These are phyloP conservation scores for Lipomyces yarrowii DNA, from an alignment of 1,139 yeast genomes.

Conservation along the genomic window DNA sequence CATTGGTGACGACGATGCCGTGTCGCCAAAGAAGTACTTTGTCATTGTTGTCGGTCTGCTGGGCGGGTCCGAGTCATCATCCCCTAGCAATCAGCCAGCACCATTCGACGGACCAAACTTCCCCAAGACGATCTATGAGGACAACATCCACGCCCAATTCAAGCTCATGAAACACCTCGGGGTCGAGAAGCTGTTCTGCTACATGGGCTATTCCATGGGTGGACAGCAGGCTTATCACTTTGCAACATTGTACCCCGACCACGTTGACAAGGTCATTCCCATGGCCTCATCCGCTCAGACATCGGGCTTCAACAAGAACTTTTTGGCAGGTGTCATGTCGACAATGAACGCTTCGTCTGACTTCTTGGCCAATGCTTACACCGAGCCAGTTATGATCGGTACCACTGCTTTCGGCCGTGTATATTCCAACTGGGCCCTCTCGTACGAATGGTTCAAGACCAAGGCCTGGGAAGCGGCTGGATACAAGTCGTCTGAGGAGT, in stretches of 20 bases:
- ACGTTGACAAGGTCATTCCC: conserved; percentile 71
- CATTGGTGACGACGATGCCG: conserved; percentile 25
- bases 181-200: conserved; percentile 65
- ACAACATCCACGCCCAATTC: conserved; percentile 59
- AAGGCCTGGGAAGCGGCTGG: conserved; percentile 30
- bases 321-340: conserved; percentile 29
- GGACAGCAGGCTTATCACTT: conserved; percentile 93
- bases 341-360: conserved; percentile 27
- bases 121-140: conserved; percentile 31
- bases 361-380: conserved; percentile 25
- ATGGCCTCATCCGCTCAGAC: conserved; percentile 78
- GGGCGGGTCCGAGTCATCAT: conserved; percentile 32
- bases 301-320: conserved; percentile 32
- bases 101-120: conserved; percentile 31
- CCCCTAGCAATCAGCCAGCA: conserved; percentile 31
- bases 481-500: conserved; percentile 26
- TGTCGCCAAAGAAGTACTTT: conserved; percentile 29
- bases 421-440: conserved; percentile 32
- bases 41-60: conserved; percentile 30
- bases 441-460: conserved; percentile 31
- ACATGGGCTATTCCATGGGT: conserved; percentile 92
- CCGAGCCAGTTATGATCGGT: conserved; percentile 27
- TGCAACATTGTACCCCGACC: conserved; percentile 78
- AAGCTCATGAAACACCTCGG: conserved; percentile 64
- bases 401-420: conserved; percentile 31